phyloP scores from a whole-genome alignment of 495 filamentous ascomycete genomes.

The Lasiosphaeria ovina region DNA sequence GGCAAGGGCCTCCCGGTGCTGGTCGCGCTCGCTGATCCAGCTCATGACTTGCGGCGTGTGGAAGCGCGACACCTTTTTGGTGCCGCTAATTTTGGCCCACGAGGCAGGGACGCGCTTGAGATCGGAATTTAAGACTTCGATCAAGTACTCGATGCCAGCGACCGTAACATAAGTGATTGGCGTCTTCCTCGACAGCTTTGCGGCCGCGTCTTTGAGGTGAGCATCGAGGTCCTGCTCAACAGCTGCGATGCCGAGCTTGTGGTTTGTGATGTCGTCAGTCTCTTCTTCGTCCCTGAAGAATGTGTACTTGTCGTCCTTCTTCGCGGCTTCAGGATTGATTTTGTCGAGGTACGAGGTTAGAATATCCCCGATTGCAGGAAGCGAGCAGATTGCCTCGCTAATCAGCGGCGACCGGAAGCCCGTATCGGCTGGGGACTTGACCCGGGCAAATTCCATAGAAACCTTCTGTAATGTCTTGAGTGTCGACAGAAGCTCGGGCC shows the following conservation, averaged over 20 bases:
- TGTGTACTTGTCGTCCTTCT: constrained; percentile 82
- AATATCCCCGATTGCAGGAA: constrained; percentile 72
- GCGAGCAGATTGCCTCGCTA: constrained; percentile 66
- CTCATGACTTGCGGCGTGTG: constrained; percentile 88
- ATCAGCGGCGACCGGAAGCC: constrained; percentile 74
- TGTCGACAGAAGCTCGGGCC: constrained; percentile 81
- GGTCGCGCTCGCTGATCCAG: constrained; percentile 84
- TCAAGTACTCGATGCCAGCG: constrained; percentile 87
- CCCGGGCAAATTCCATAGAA: constrained; percentile 64
- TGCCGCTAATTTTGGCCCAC: constrained; percentile 92
- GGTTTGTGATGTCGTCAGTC: constrained; percentile 77
- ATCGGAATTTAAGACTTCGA: constrained; percentile 80
- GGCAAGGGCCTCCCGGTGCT: constrained; percentile 89
- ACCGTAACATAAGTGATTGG: constrained; percentile 75
- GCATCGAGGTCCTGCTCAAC: constrained; percentile 84
- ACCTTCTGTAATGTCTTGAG: constrained; percentile 84
- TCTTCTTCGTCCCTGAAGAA: constrained; percentile 90
- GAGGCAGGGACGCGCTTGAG: constrained; percentile 86
- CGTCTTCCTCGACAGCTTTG: constrained; percentile 64
- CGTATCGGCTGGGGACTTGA: constrained; percentile 63
- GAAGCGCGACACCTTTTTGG: constrained; percentile 88
- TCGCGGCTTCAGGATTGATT: constrained; percentile 83
- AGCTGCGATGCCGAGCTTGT: constrained; percentile 87
- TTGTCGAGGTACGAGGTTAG: constrained; percentile 73
- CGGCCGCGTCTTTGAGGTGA: constrained; percentile 68